These are phyloP conservation scores for Saccharum officinarum DNA, from an alignment of 176 grass and related monocot genomes.

Conservation along the genomic window DNA sequence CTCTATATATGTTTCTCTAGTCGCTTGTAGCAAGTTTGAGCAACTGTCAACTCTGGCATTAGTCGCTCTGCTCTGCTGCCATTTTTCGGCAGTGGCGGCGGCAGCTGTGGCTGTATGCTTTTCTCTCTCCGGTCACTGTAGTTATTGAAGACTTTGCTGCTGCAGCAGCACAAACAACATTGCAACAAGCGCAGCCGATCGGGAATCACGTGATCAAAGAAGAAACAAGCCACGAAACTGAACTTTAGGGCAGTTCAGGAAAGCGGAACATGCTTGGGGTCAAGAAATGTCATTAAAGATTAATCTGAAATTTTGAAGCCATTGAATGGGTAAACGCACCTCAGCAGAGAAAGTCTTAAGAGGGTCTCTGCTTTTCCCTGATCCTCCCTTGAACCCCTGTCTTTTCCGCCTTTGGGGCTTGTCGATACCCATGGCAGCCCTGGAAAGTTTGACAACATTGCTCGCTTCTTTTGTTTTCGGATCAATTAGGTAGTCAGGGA, in stretches of 20 bases:
- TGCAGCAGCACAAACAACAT: too few species aligned
- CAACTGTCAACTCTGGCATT: neutral
- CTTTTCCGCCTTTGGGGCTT: conserved; percentile 49
- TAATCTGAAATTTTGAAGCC: neutral
- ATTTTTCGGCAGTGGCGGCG: too few species aligned
- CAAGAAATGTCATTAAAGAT: neutral
- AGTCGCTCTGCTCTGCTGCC: too few species aligned
- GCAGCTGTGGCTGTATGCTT: too few species aligned
- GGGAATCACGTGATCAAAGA: conserved; percentile 11
- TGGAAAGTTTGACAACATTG: conserved; percentile 69
- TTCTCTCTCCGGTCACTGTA: too few species aligned
- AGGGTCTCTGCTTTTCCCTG: conserved; percentile 77
- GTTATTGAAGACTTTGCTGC: too few species aligned
- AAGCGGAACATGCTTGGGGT: neutral
- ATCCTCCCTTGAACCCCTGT: conserved; percentile 72
- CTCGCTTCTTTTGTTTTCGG: conserved; percentile 85
- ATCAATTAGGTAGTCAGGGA: conserved; percentile 90
- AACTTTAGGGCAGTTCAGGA: neutral
- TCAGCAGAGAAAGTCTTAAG: conserved; percentile 89
- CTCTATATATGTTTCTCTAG: neutral
- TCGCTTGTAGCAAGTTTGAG: neutral
- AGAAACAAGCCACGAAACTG: neutral
- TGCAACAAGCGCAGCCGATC: too few species aligned
- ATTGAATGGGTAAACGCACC: conserved; percentile 44
- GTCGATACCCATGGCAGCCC: conserved; percentile 79